phyloP scores from a whole-genome alignment of 1,139 yeast genomes.

The Yamadazyma aaseri region DNA sequence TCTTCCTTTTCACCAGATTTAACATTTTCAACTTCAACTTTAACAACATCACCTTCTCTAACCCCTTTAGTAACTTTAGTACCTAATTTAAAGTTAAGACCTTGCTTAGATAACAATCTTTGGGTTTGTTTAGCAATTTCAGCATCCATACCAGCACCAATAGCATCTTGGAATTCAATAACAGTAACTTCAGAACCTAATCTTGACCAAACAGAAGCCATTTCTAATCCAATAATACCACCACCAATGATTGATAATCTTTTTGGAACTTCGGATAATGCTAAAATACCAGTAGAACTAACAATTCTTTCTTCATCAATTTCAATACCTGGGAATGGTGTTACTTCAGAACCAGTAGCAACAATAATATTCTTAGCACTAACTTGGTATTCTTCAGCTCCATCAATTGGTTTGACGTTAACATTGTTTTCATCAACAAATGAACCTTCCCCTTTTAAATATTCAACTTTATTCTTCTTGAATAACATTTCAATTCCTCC shows the following conservation, averaged over 20 bases:
- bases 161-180: constrained; percentile 83
- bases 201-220: constrained; percentile 98
- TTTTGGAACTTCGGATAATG: constrained; percentile 87
- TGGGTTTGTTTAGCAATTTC: constrained; percentile 91
- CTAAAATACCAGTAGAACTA: constrained; percentile 88
- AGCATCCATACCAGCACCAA: constrained; percentile 95
- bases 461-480: constrained; percentile 93
- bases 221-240: constrained; percentile 98
- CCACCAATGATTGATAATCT: constrained; percentile 94
- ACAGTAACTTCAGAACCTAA: constrained; percentile 95
- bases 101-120: constrained; percentile 91
- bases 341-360: constrained; percentile 98
- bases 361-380: constrained; percentile 86
- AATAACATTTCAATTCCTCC: constrained; percentile 92
- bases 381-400: constrained; percentile 60
- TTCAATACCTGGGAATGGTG: constrained; percentile 98
- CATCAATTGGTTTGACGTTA: constrained; percentile 84
- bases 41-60: constrained; percentile 84
- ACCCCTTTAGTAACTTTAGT: constrained; percentile 88
- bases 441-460: constrained; percentile 91
- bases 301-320: constrained; percentile 98
- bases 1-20: constrained; percentile 80
- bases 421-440: constrained; percentile 79
- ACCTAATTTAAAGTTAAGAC: constrained; percentile 87
- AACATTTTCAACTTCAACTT: constrained; percentile 84